A percentile compares a stretch with the other conserved stretches of the same genome.
These are phyloP conservation scores for Stromatinia cepivora DNA, from an alignment of 2,329 filamentous ascomycete species.

Conservation along the genomic window DNA sequence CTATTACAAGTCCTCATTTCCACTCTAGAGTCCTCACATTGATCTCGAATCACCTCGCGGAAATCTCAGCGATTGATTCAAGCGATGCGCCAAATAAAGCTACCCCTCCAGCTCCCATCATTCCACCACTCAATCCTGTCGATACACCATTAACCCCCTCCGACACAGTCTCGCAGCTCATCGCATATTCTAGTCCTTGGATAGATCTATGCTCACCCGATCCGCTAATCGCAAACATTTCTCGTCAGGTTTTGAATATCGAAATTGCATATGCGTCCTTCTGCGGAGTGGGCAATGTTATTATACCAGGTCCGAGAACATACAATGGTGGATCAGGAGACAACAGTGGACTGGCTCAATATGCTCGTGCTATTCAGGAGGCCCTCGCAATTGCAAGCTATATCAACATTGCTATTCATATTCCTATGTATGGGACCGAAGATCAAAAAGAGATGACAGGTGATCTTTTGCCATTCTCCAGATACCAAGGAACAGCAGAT, in stretches of 20 bases:
- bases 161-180: constrained; percentile 67
- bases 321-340: constrained; percentile 53
- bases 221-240: constrained; percentile 80
- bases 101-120: constrained; percentile 56
- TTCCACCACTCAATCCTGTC: constrained; percentile 71
- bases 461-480: constrained; percentile 39
- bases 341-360: constrained; percentile 65
- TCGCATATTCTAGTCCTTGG: constrained; percentile 85
- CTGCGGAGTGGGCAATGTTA: constrained; percentile 80
- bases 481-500: constrained; percentile 39
- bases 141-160: constrained; percentile 75
- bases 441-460: constrained; percentile 46
- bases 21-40: constrained; percentile 65
- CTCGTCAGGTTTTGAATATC: constrained; percentile 83
- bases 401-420: constrained; percentile 75
- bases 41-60: constrained; percentile 52
- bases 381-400: constrained; percentile 73
- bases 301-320: constrained; percentile 75
- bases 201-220: constrained; percentile 85
- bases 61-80: constrained; percentile 49
- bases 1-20: constrained; percentile 75
- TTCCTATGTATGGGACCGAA: constrained; percentile 79
- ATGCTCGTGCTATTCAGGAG: constrained; percentile 81
- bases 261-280: constrained; percentile 96
- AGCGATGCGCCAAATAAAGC: constrained; percentile 44